Evolutionary conservation across 371 early-diverging fungal genomes (phyloP), one percentile per base, ranked within the genome.

Genomic region (Homolaphlyctis polyrhiza): DNA sequence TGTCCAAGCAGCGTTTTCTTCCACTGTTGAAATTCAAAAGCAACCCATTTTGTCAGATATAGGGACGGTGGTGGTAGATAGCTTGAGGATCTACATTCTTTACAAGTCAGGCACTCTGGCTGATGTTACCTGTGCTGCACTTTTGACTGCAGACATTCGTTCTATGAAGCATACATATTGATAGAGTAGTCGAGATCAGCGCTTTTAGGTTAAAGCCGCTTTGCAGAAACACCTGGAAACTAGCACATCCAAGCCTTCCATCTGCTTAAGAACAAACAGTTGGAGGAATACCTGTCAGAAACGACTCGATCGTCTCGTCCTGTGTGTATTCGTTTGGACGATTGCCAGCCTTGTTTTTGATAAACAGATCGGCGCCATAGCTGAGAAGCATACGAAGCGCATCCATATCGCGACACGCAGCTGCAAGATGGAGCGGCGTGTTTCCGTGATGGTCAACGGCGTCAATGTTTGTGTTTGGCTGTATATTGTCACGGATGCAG

Each of bases 351-450:
- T 32, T 65, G 47, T 72, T 66, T 33, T 58, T 45, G 27, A 60
- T 45, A 25, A 36, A 57, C n/a, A 60, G 60, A 49, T 69, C 57
- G 1, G 69, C 66, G 3, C 69, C 69, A 18, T 59, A 36, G 0
- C 35, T 52, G 1, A 72, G 16, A 45, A 72, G 54, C 32, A 45
- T 45, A 54, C 57, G 18, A 3, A 66, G 66, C 2, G 34, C 28
- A 2, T 48, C 64, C 4, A 63, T 8, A 1, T 69, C 64, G 1
- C 63, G 49, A 18, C 63, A 29, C 1, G 67, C 66, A 21, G 60
- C 69, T 3, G 69, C 70, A 1, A 69, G 11, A 47, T 69, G 66
- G 2, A 72, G 45, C 32, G 72, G 49, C 0, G 69, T 72, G 25
- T 63, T 57, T 21, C 72, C 72, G 3, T 34, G 35, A 32, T 29